Evolutionary conservation across 331 rosid genomes (phyloP), one percentile per base, ranked within the genome.

Genomic region (Arachis monticola): DNA sequence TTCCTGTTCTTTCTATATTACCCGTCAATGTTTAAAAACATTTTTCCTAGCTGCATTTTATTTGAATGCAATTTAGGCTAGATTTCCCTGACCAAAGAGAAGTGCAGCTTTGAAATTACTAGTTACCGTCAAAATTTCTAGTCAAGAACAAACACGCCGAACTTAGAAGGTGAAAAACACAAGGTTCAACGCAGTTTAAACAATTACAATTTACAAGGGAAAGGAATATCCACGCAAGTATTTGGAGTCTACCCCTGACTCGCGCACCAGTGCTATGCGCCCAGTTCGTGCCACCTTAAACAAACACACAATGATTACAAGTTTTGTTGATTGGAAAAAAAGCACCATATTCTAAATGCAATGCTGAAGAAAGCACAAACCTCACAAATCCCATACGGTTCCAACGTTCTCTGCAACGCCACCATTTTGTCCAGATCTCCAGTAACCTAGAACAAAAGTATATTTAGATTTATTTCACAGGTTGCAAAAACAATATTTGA

Each of bases 391-490:
- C 97, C 98, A 68, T 85, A 93, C 30, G 97, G 97, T 82, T 93
- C 98, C 55, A 93, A 80, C 84, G 91, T 65, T 75, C 98, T 88
- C 82, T 93, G 98, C 72, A 93, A 80, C 13, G 98, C 98, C 84
- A 93, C 96, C 96, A 93, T 93, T 88, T 93, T 93, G 85, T 93
- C 77, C 82, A 93, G 74, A 84, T 91, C 97, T 84, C 98, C 98
- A 0, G 98, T 88, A 60, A 93, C 94, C 98, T 93, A 85, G 59
- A 72, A 65, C 59, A 64, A 64, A 32, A 71, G 14, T 68, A 81
- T 50, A 67, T 46, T 75, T 52, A 64, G 9, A 55, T n/a, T 41
- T 41, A 57, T 22, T 31, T 55, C 73, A 52, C 27, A 40, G 14
- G 47, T 58, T 64, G 80, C 13, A 48, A 61, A 83, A 71, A 40